Percentiles rank a stretch among this genome's conserved stretches.
Conservation (phyloP, 2,329 filamentous ascomycete species). For the Talaromyces rugulosus region DNA sequence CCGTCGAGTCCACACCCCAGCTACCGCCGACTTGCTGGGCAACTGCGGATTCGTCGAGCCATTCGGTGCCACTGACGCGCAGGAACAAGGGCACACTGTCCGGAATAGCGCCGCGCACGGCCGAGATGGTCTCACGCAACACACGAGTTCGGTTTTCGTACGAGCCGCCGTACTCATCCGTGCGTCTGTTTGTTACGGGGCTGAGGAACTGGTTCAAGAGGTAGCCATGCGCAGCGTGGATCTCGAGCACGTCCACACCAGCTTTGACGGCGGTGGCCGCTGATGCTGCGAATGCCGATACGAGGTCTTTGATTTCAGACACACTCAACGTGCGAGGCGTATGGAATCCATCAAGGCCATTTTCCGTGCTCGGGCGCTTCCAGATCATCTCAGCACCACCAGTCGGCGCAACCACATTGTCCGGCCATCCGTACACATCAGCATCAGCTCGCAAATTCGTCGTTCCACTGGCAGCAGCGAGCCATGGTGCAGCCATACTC, state of each 20-base stretch:
- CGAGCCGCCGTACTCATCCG: slow-evolving; percentile 48
- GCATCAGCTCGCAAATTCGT: slow-evolving; percentile 36
- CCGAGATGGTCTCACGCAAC: slow-evolving; percentile 54
- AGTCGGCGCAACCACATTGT: slow-evolving; percentile 42
- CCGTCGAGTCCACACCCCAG: slow-evolving; percentile 40
- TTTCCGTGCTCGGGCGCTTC: slow-evolving; percentile 55
- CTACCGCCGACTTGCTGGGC: slow-evolving; percentile 17
- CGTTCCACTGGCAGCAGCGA: slow-evolving; percentile 20
- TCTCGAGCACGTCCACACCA: slow-evolving; percentile 73
- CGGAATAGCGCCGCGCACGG: slow-evolving; percentile 52
- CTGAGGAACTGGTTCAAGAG: slow-evolving; percentile 66
- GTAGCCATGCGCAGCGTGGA: slow-evolving; percentile 76
- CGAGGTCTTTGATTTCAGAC: slow-evolving; percentile 61
- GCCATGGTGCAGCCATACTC: slow-evolving; percentile 50
- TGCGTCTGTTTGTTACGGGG: slow-evolving; percentile 64
- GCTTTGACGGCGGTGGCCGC: slow-evolving; percentile 59
- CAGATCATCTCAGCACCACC: slow-evolving; percentile 51
- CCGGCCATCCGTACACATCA: slow-evolving; percentile 51
- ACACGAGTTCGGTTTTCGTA: slow-evolving; percentile 63
- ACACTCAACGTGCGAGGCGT: slow-evolving; percentile 63
- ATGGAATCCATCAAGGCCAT: slow-evolving; percentile 41
- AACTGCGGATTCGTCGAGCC: slow-evolving; percentile 54
- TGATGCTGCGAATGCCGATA: slow-evolving; percentile 56
- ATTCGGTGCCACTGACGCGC: slow-evolving; percentile 68
- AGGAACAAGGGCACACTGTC: slow-evolving; percentile 66